Percentiles rank a stretch among this genome's conserved stretches.
phyloP scores from a whole-genome alignment of 768 basidiomycete genomes.

The Amanita jacksonii region DNA sequence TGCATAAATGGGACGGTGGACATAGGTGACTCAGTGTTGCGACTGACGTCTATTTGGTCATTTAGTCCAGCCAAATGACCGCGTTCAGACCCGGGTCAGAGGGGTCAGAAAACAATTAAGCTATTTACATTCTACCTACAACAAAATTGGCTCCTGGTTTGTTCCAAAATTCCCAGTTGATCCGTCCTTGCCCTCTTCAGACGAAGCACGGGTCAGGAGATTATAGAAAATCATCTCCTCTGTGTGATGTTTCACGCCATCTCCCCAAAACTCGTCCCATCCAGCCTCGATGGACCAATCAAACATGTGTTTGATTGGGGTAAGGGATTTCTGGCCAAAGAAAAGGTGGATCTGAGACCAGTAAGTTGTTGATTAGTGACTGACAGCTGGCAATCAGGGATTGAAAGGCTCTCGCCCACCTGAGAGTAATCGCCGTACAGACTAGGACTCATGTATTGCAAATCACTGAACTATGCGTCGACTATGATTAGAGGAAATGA shows the following conservation, averaged over 20 bases:
- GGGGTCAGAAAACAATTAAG: not conserved
- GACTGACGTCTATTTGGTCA: slow-evolving; percentile 1
- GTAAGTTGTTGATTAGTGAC: not conserved
- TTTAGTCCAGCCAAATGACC: not conserved
- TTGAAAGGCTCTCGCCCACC: no score
- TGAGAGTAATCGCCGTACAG: no score
- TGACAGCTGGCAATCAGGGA: no score
- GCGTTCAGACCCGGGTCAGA: not conserved
- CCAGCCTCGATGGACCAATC: not conserved
- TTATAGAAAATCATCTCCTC: not conserved
- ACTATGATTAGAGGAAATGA: no score
- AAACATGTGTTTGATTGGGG: not conserved
- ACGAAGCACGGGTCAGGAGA: not conserved
- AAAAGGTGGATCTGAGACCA: not conserved
- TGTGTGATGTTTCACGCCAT: not conserved
- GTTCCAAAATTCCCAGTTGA: not conserved
- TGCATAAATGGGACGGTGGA: no score
- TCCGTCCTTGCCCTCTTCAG: not conserved
- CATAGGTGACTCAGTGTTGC: slow-evolving; percentile 1
- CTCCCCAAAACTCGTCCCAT: not conserved
- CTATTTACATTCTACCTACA: not conserved
- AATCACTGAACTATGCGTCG: no score
- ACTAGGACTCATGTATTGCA: no score
- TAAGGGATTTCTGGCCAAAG: slow-evolving; percentile 1
- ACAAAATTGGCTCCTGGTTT: not conserved